A percentile compares a stretch with the other conserved stretches of the same genome.
phyloP scores from a whole-genome alignment of 352 stramenopile species.

The Lagenidium sp. region DNA sequence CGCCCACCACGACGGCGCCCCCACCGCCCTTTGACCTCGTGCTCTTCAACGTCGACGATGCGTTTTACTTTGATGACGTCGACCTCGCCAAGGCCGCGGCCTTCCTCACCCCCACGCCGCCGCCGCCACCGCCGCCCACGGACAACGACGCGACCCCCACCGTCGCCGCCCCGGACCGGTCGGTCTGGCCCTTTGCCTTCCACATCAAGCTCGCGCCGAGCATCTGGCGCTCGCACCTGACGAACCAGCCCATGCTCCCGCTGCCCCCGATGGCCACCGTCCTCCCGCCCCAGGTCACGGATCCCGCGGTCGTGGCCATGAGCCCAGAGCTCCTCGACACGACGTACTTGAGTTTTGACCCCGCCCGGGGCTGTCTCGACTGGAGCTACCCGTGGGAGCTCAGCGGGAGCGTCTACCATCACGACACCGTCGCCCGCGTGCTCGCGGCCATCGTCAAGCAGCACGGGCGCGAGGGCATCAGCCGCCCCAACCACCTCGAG shows the following conservation, averaged over 20 bases:
- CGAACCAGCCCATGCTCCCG: slow-evolving; percentile 36
- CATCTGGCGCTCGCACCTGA: slow-evolving; percentile 68
- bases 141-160: background rate
- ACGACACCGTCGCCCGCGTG: slow-evolving; percentile 19
- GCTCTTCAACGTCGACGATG: slow-evolving; percentile 51
- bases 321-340: slow-evolving; percentile 4
- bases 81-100: slow-evolving; percentile 23
- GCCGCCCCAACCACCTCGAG: slow-evolving; percentile 57
- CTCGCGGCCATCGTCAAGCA: slow-evolving; percentile 17
- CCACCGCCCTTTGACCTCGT: slow-evolving; percentile 15
- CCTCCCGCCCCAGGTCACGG: background rate
- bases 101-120: slow-evolving; percentile 2
- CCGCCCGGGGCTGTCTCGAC: slow-evolving; percentile 35
- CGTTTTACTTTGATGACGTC: slow-evolving; percentile 43
- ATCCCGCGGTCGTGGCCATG: slow-evolving; percentile 6
- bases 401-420: slow-evolving; percentile 69
- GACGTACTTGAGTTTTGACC: slow-evolving; percentile 31
- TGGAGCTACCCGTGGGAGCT: slow-evolving; percentile 87
- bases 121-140: background rate
- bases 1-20: background rate
- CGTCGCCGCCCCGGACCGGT: too few species aligned
- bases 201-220: slow-evolving; percentile 67
- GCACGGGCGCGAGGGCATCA: slow-evolving; percentile 24
- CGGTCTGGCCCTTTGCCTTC: slow-evolving; percentile 42
- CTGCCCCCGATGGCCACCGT: slow-evolving; percentile 23